Conservation (phyloP, 2,329 filamentous ascomycete genomes). For the Podosphaera xanthii region DNA sequence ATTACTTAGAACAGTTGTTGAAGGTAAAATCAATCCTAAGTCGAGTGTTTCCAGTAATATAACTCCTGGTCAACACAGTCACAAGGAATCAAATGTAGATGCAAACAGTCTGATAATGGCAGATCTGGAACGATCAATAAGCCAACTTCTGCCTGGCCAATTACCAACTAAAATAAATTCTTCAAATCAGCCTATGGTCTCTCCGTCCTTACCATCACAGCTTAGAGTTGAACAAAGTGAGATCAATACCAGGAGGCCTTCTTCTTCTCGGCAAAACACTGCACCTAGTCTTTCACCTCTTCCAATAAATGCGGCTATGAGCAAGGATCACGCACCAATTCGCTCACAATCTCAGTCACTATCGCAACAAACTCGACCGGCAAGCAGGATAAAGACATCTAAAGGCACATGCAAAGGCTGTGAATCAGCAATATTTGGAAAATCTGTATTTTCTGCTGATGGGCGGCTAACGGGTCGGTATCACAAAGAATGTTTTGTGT, state of each 20-base stretch:
- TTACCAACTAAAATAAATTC: no score
- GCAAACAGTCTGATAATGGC: slow-evolving; percentile 30
- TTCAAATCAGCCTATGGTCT: not conserved
- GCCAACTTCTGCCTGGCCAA: slow-evolving; percentile 16
- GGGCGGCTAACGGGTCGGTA: slow-evolving; percentile 81
- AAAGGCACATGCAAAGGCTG: slow-evolving; percentile 65
- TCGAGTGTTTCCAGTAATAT: slow-evolving; percentile 20
- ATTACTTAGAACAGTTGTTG: not conserved
- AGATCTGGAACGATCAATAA: slow-evolving; percentile 30
- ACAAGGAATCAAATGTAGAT: slow-evolving; percentile 1
- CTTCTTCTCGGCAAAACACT: not conserved
- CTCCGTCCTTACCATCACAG: not conserved
- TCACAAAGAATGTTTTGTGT: slow-evolving; percentile 88
- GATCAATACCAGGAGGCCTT: not conserved
- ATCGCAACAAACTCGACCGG: not conserved
- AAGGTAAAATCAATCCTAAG: not conserved
- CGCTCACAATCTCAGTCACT: not conserved
- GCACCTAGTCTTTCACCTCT: not conserved
- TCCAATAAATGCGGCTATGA: not conserved
- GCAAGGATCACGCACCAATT: not conserved
- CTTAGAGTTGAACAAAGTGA: not conserved
- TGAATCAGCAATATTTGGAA: slow-evolving; percentile 54
- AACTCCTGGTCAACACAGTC: slow-evolving; percentile 16
- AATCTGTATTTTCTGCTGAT: slow-evolving; percentile 83
- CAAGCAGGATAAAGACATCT: not conserved